phyloP scores from a whole-genome alignment of 495 filamentous ascomycete species.

The Xylaria scruposa region DNA sequence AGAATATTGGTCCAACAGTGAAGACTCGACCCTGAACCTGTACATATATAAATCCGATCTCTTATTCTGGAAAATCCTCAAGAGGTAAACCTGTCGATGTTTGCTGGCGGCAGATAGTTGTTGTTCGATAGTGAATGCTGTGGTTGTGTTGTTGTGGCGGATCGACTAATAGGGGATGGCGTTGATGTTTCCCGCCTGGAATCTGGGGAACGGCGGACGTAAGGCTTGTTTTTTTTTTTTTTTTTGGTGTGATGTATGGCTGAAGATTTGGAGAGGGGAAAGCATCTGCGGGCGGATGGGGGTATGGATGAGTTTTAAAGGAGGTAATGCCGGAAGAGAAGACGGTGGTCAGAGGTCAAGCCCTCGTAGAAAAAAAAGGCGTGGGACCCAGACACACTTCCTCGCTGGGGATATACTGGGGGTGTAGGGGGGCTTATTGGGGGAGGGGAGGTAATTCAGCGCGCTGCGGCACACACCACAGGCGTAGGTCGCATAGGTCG shows the following conservation, averaged over 20 bases:
- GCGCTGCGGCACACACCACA: not conserved
- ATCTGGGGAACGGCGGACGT: constrained; percentile 28
- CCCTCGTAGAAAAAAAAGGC: constrained; percentile 19
- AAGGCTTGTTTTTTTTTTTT: constrained; percentile 25
- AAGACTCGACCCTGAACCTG: not conserved
- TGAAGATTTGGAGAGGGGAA: constrained; percentile 39
- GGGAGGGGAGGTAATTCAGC: constrained; percentile 19
- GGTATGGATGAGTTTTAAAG: constrained; percentile 45
- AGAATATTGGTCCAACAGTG: not conserved
- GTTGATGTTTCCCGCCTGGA: not conserved
- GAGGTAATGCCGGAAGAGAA: constrained; percentile 33
- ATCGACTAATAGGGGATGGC: constrained; percentile 6
- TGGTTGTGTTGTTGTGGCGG: not conserved
- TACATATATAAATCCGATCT: not conserved
- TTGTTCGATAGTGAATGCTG: not conserved
- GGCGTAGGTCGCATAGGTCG: not conserved
- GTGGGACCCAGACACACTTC: constrained; percentile 22
- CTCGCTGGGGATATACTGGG: constrained; percentile 28
- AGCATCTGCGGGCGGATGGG: constrained; percentile 38
- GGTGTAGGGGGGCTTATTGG: constrained; percentile 10
- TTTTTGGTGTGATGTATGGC: constrained; percentile 32
- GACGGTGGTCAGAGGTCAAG: constrained; percentile 35
- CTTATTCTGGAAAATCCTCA: not conserved
- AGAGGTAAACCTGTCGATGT: not conserved
- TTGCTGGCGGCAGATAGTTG: not conserved